A percentile compares a stretch with the other conserved stretches of the same genome.
phyloP scores from a whole-genome alignment of 352 stramenopile species.

The Phytophthora pseudosyringae region DNA sequence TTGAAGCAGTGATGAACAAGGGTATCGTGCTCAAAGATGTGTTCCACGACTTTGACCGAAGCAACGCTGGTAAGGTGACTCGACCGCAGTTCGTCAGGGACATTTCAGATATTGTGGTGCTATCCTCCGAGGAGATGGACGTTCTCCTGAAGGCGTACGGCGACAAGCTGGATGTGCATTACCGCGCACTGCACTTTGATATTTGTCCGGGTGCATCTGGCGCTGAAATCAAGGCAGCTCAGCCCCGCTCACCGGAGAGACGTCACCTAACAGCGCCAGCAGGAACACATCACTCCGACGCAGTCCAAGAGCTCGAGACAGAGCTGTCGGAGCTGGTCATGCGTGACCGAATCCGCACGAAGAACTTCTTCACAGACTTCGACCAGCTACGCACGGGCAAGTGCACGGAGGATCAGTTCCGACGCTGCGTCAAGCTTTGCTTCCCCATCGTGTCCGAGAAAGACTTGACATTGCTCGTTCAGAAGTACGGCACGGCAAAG shows the following conservation, averaged over 20 bases:
- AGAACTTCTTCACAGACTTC: conserved; percentile 89
- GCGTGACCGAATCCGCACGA: conserved; percentile 80
- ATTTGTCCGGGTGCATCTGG: conserved; percentile 53
- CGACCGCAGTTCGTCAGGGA: conserved; percentile 81
- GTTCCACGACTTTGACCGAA: conserved; percentile 87
- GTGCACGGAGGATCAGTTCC: conserved; percentile 81
- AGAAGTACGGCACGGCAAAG: conserved; percentile 59
- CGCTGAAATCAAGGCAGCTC: conserved; percentile 32
- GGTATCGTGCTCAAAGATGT: conserved; percentile 89
- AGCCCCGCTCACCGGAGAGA: conserved; percentile 58
- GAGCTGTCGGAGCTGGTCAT: conserved; percentile 63
- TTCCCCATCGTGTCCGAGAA: conserved; percentile 68
- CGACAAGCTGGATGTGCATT: conserved; percentile 80
- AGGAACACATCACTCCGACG: conserved; percentile 24
- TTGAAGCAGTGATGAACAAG: conserved; percentile 73
- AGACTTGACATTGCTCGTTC: conserved; percentile 62
- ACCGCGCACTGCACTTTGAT: conserved; percentile 75
- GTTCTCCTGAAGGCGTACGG: conserved; percentile 76
- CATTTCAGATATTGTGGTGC: conserved; percentile 65
- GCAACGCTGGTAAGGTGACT: conserved; percentile 85
- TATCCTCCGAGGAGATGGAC: conserved; percentile 59
- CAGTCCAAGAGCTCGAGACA: conserved; percentile 59
- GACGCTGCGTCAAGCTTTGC: conserved; percentile 80
- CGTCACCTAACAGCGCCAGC: conserved; percentile 53
- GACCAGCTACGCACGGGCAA: conserved; percentile 78